Base-by-base conservation (phyloP, 2,329 filamentous ascomycete genomes). In the Xylariales sp. region DNA sequence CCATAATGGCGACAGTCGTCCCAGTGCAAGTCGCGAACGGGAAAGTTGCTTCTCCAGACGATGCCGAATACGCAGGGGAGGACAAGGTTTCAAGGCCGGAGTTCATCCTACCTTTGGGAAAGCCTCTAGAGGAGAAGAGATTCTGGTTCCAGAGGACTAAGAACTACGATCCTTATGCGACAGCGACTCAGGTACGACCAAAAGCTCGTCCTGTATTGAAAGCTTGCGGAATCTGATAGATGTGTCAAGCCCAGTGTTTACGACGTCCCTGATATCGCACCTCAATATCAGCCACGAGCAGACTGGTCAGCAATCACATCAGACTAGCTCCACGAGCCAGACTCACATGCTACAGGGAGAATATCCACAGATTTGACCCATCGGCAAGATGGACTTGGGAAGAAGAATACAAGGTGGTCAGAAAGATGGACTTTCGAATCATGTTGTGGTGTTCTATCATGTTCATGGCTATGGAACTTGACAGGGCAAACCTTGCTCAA, bases 381-480 rank as follows among this genome's bases (percentile, higher is more conserved):
- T 48, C 48, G 7, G 57, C 53, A 6, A 51, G 57, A 12, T 61
- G 58, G 57, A 60, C 56, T 1, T 62, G 57, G 57, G 49, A 42
- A 4, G 59, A 62, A 34, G 59, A 62, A 35, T 49, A 54, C 10
- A 51, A 52, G 0, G 40, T 62, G 7, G 48, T 60, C 12, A 48
- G 52, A 11, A 56, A 53, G 36, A 54, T 58, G 31, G 59, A 62
- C 40, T 46, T 38, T 27, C 43, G 46, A 15, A 70, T 73, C 44
- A 69, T 69, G 64, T 40, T 68, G 3, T 74, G 66, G 60, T 32
- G 29, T 32, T 71, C 71, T 25, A 50, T 73, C 44, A 71, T 70
- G 65, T 73, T 73, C 48, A 69, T 71, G 51, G 62, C 68, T 0
- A 63, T 78, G 20, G 71, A 78, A 45, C 58, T 76, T 1, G 71